Base-by-base conservation (phyloP, 2,329 filamentous ascomycete genomes). In the Teratosphaeria viscida region DNA sequence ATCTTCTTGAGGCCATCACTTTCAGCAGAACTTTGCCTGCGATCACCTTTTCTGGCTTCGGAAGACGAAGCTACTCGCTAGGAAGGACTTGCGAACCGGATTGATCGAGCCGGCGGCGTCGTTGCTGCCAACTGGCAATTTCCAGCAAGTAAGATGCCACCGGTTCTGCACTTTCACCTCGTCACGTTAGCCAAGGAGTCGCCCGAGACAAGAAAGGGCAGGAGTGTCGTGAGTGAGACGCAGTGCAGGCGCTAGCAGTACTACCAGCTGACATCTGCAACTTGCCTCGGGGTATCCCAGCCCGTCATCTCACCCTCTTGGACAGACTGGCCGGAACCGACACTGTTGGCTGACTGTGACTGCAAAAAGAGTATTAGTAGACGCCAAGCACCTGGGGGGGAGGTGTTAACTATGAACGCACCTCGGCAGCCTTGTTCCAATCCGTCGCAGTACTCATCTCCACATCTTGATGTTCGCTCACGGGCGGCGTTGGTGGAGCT, bases 401-500 rank as follows among this genome's bases (percentile, higher is more conserved):
- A 23, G 23, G 16, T 6, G 10, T 23, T 7, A 26, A 32, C 52
- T n/a, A 14, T 29, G 52, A 7, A 32, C 52, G 27, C 19, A 54
- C 52, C 12, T 54, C 35, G 47, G 29, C 29, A 55, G 16, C 55
- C 14, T 26, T 32, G 27, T 56, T 56, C 37, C 55, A 54, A n/a
- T 43, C 55, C 23, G 34, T 43, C n/a, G 32, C 54, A 49, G 57
- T 34, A 27, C 56, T 16, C 58, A 60, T 60, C 47, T 60, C 53
- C 16, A 60, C 34, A 49, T 37, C 58, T 26, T 23, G n/a, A 37
- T 35, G 19, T 6, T 10, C 26, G 32, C n/a, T 32, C 37, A 43
- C 6, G 54, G 35, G 23, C 29, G 43, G 43, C 16, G 43, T 58
- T 47, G 34, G 29, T 19, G 8, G 26, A 34, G 47, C 52, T 43